Evolutionary conservation across 768 basidiomycete genomes (phyloP), one percentile per base, ranked within the genome.

Genomic region (Lentinula raphanica): DNA sequence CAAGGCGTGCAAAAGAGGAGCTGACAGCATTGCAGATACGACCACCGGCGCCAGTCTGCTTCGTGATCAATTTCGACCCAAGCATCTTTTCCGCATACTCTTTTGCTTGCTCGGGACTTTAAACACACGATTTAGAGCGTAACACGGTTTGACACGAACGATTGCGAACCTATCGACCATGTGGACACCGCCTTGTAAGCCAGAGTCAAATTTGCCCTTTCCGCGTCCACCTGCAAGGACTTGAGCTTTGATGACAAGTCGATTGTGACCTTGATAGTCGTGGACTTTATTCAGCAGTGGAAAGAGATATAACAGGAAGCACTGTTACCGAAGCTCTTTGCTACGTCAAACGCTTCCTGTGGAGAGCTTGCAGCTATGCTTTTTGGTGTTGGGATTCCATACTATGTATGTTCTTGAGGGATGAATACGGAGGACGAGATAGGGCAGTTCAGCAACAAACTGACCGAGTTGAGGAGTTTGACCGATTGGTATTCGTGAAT

Each of bases 401-500:
- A 97, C 95, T 98, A 65, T 32, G 32, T 11, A 19, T 27, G 54
- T 32, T 21, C n/a, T 15, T 60, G 39, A 19, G 28, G 35, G 58
- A 49, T 25, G 49, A 36, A 51, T 36, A 35, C 32, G 32, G 32
- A 8, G 32, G 49, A 15, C 28, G 45, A 50, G 23, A 32, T 21
- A 31, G 42, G 56, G 32, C 17, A 5, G 45, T 32, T 17, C 23
- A 8, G 19, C n/a, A n/a, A n/a, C n/a, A n/a, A 7, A 67, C 79
- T 66, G 69, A 98, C 96, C 62, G 93, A 87, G 76, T 98, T 97
- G 65, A 99, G 83, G 46, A 99, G 80, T 63, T 88, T 87, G 73
- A 98, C 90, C 44, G 94, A 96, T 73, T 98, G 95, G 77, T 97
- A 92, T 76, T 99, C 97, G 75, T 99, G 97, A 67, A 99, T 94